A percentile compares a stretch with the other conserved stretches of the same genome.
Conservation (phyloP, 2,329 filamentous ascomycete genomes). For the Lasiodiplodia sp. region DNA sequence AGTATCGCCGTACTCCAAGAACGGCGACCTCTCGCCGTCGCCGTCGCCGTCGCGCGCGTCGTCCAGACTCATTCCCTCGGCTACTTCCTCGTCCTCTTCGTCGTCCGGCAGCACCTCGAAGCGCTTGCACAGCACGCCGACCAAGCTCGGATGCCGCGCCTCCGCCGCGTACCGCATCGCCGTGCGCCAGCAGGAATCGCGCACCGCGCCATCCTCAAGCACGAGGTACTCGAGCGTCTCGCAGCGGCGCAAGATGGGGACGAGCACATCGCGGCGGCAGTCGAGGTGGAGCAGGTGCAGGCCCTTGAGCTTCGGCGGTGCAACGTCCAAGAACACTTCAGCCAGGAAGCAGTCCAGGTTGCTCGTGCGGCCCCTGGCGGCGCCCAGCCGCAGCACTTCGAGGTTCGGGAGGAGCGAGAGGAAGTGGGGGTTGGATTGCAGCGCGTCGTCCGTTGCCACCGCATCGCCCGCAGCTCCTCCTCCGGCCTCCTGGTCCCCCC, state of each 20-base stretch:
- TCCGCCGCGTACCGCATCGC: neutral
- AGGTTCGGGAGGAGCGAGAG: constrained; percentile 3
- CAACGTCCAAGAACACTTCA: neutral
- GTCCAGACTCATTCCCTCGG: neutral
- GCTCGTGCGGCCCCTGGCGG: neutral
- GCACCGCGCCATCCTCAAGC: constrained; percentile 1
- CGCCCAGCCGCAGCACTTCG: constrained; percentile 1
- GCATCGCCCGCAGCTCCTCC: neutral
- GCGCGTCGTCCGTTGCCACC: neutral
- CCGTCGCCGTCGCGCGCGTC: neutral
- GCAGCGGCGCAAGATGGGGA: neutral
- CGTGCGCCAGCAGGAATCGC: neutral
- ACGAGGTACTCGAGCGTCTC: constrained; percentile 4
- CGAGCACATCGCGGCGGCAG: neutral
- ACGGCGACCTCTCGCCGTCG: neutral
- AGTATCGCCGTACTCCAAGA: neutral
- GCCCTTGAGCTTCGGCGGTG: neutral
- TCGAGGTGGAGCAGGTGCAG: constrained; percentile 8
- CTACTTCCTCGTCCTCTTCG: neutral
- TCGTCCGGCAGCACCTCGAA: constrained; percentile 11
- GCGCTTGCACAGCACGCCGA: constrained; percentile 3
- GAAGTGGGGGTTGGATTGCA: neutral
- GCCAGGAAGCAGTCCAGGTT: constrained; percentile 5
- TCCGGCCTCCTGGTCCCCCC: neutral
- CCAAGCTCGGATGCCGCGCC: neutral